Base-by-base conservation (phyloP, 371 early-diverging fungal species). In the Haplosporangium sp. region DNA sequence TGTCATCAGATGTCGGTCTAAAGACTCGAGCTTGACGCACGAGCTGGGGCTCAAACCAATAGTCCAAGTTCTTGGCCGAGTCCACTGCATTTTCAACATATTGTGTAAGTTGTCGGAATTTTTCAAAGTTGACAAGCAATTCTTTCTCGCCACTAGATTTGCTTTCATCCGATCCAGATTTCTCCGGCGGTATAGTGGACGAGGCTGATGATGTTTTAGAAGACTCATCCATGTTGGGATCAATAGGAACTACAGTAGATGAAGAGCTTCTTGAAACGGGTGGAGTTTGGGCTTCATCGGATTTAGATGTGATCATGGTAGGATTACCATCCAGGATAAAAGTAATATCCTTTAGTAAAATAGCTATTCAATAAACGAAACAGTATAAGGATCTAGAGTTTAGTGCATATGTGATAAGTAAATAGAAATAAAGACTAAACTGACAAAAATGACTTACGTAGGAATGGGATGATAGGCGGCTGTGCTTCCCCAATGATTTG, bases 301-400 rank as follows among this genome's bases (percentile, higher is more conserved):
- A 15, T 53, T 63, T 70, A 17, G 81, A 75, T 10, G 71, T 20
- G 10, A 74, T 81, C 81, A 65, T 74, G 2, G 83, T 84, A 10
- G 86, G 83, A 55, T 85, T 87, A 19, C 89, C 89, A 48, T 89
- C 88, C 52, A 88, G 65, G 34, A 87, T 76, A 69, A 89, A 87
- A 11, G 87, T 89, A 37, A 86, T 75, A 59, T 89, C 89, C 62
- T 89, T 89, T 63, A 89, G 82, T 11, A 89, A 71, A 10, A 87
- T 77, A 0, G 89, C 84, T 84, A 71, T 58, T 39, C 5, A 34
- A 55, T 37, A 37, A 20, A 48, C 13, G 19, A 38, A 11, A 10
- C 15, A 2, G 44, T 6, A 60, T 19, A 39, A 35, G 20, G 27
- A 20, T 50, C 50, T 50, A 7, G n/a, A 17, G 48, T 48, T 48